Base-by-base conservation (phyloP, 2,329 filamentous ascomycete species). In the Exophiala xenobiotica region DNA sequence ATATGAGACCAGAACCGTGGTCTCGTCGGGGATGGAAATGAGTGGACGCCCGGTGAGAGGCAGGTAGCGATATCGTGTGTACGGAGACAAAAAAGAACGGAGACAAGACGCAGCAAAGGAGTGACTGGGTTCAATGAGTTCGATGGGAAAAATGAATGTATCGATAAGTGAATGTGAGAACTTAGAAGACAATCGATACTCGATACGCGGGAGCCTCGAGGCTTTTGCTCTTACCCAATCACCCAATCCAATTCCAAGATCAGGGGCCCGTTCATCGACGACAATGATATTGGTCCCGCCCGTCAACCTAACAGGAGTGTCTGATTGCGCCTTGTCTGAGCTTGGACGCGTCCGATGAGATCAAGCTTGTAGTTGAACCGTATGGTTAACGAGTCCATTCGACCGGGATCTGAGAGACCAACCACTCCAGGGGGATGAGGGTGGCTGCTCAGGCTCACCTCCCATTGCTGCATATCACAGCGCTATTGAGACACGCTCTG, bases 1-100 rank as follows among this genome's bases (percentile, higher is more conserved):
- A 60, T 57, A 56, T 60, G 60, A 62, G 38, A 40, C 38, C 58
- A 56, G 46, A 27, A 45, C 47, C 44, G 51, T 53, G 51, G 58
- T 58, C 60, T 62, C 58, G 41, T 40, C 57, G 55, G 53, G 20
- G 27, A 39, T 19, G 23, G 29, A 40, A 49, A 29, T 20, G 46
- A 49, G 37, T 20, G 46, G 46, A 49, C 46, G 37, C 35, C 46
- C 24, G 12, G 27, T 11, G 26, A 20, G n/a, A n/a, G 29, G 44
- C 29, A 26, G 19, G 29, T 39, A 22, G 39, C 14, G 33, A 47
- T 7, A 35, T 35, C 31, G n/a, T 6, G 31, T 35, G 18, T 35
- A n/a, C 39, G 9, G 47, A 27, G 18, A 20, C 8, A n/a, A 24
- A n/a, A 6, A 20, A 11, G 12, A 24, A 42, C 16, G 4, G 29